Base-by-base conservation (phyloP, 805 yeast species). In the Cyberlindnera suaveolens region DNA sequence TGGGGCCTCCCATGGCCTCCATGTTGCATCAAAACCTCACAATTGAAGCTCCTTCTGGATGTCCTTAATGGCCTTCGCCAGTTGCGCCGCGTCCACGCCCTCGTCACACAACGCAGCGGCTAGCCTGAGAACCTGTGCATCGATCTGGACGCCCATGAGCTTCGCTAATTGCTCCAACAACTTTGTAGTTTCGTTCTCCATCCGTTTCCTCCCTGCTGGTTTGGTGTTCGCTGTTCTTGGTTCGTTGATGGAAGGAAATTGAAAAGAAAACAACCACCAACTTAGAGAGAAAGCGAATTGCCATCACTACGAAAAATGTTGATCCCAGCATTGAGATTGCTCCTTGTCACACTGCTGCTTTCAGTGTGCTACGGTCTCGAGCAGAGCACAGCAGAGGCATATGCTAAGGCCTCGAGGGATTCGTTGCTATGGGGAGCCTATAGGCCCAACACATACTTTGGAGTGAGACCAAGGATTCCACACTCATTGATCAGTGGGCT, bases 361-460 rank as follows among this genome's bases (percentile, higher is more conserved):
- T 19, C 18, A 4, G 33, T 36, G 5, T 26, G 33, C 27, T 13
- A 10, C 11, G 14, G 23, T 10, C 23, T 36, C n/a, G 17, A 26
- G 6, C 26, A 39, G 6, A 33, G 40, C 8, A 36, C 54, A 18
- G 35, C 50, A 3, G 35, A 40, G 3, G 49, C 55, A 0, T 70
- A 60, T 41, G 59, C 61, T 36, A 47, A 54, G 23, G 63, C 66
- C 31, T 68, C 75, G 6, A 66, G 71, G 38, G 65, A 72, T 34
- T 74, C 87, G 3, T 65, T 85, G 23, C 61, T 78, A 29, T 91
- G 99, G 99, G 98, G 96, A 1, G 95, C 98, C 1, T 91, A 89
- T 63, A 68, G 97, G 49, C 81, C 96, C 8, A 85, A 87, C 43
- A 69, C 87, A 35, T 93, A 90, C 63, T 68, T 90, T 46, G 98